Evolutionary conservation across 768 basidiomycete species (phyloP), one percentile per base, ranked within the genome.

Genomic region (Lentinula edodes): DNA sequence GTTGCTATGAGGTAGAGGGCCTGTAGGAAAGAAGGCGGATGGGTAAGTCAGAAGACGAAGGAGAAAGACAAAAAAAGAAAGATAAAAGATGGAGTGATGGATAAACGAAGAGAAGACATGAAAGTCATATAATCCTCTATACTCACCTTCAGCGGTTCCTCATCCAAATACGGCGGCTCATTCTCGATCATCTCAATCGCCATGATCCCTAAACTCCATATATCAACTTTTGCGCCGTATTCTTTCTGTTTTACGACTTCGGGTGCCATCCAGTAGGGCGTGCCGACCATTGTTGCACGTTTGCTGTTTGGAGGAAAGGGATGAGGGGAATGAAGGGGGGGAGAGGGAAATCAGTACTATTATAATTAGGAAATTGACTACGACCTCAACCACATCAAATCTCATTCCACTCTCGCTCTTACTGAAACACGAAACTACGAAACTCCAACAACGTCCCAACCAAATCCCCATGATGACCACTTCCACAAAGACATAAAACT

Each of bases 161-260:
- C 95, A 66, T 96, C 93, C 43, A 98, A 79, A 72, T 97, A 96
- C 6, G 95, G 95, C 2, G 95, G 95, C 74, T 97, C 95, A 68
- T 93, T 95, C 74, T 98, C 95, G 65, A 98, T 95, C 95, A 98
- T 98, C 80, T 98, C 93, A 63, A 98, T 98, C 5, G 94, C 94
- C 94, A 97, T 95, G 75, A 98, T 97, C 5, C 95, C 95, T 8
- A 97, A 83, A 12, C 92, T 94, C 95, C 95, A 97, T 55, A 97
- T 93, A 68, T 96, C 95, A 20, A 56, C 55, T 73, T 96, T 96
- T 28, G 93, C 92, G 51, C 95, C 94, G 69, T 97, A 97, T 73
- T 95, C 93, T 75, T 96, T 95, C 72, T 95, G 91, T 76, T 94
- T 95, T 68, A 97, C 94, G 57, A 97, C 93, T 73, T 97, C 95